These are phyloP conservation scores for Gorgonomyces haynaldii DNA, from an alignment of 192 early-diverging fungal species.

Conservation along the genomic window DNA sequence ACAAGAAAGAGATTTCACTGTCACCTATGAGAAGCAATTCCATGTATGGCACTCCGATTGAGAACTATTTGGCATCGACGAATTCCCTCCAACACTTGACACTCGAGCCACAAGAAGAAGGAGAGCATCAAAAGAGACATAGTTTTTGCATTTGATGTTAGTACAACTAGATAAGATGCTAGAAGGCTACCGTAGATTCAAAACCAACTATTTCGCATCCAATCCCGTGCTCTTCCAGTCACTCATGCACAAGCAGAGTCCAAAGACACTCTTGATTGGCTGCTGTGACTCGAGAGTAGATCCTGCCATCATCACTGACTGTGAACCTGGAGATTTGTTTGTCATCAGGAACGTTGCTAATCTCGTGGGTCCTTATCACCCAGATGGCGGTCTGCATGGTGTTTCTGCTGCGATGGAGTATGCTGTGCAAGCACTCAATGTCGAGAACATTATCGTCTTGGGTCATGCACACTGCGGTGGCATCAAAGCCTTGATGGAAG, in stretches of 20 bases:
- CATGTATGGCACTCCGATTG: too few species aligned
- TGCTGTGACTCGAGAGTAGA: constrained; percentile 36
- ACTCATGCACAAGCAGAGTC: constrained; percentile 25
- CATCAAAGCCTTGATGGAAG: constrained; percentile 24
- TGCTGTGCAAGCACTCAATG: constrained; percentile 30
- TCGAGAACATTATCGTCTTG: constrained; percentile 31
- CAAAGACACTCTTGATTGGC: constrained; percentile 34
- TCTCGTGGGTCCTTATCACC: constrained; percentile 29
- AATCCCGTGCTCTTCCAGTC: constrained; percentile 21
- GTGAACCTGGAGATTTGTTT: constrained; percentile 38
- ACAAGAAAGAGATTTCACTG: too few species aligned
- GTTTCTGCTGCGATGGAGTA: constrained; percentile 32
- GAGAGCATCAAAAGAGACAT: too few species aligned
- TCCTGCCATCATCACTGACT: constrained; percentile 39
- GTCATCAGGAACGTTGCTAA: constrained; percentile 35
- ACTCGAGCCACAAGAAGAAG: too few species aligned
- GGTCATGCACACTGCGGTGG: constrained; percentile 36
- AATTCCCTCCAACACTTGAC: too few species aligned
- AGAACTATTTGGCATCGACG: too few species aligned
- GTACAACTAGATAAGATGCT: neutral
- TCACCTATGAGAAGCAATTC: too few species aligned
- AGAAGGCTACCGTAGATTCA: constrained; percentile 18
- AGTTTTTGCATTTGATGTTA: too few species aligned
- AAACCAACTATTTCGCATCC: constrained; percentile 25
- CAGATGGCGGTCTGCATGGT: constrained; percentile 21